Base-by-base conservation (phyloP, 129 eudicot genomes). In the Artemisia argyi region DNA sequence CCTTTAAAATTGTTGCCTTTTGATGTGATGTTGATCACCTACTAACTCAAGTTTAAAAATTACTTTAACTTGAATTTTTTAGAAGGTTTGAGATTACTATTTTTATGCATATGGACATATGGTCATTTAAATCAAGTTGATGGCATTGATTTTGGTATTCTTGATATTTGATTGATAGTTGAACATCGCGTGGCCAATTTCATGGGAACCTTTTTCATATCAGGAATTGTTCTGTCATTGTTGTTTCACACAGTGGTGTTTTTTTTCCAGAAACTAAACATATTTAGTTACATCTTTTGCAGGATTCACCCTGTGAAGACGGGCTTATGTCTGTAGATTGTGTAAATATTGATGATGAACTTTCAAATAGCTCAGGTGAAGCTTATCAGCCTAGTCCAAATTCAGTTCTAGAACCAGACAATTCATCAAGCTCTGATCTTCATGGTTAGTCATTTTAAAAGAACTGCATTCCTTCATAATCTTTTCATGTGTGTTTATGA, bases 361-460 rank as follows among this genome's bases (percentile, higher is more conserved):
- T 54, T 59, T 5, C 20, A 19, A 71, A 19, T 52, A 79, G 78
- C 73, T 49, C 53, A 30, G 85, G 77, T 77, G 88, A 78, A 72
- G 79, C 78, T 55, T 66, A 83, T 75, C 85, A 79, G 72, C 82
- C 60, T 2, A 81, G 92, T 84, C 96, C 92, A 62, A 82, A 76
- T 80, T 85, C 96, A 30, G 88, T 90, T 70, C 74, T 85, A 59
- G 90, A 85, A 68, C 81, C 86, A 48, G 88, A 85, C 62, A 73
- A 51, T 73, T 69, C 62, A 39, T 76, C 79, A 11, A 53, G 64
- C 73, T 79, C 82, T 62, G 80, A 80, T 76, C 81, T 84, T 55
- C 66, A 50, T 49, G 82, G 86, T 86, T 76, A 73, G 85, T 80
- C 44, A 65, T 56, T 59, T 17, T 15, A 0, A 20, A 70, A 20